These are phyloP conservation scores for Fusarium sp. DNA, from an alignment of 2,329 filamentous ascomycete species.

Conservation along the genomic window DNA sequence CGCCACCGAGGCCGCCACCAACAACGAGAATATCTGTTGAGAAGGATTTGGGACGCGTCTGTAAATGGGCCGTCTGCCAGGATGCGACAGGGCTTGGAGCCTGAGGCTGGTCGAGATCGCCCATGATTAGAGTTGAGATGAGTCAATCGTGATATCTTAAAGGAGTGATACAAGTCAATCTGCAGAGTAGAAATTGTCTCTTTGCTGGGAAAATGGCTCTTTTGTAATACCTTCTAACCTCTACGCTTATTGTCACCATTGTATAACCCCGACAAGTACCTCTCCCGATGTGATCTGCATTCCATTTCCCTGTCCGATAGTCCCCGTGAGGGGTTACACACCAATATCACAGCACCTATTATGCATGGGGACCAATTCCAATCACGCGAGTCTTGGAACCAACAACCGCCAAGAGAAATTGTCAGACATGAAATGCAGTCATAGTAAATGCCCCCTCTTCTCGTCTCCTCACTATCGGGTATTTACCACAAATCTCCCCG, in stretches of 20 bases:
- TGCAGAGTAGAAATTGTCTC: background rate
- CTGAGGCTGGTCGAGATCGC: slow-evolving; percentile 5
- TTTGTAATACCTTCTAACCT: slow-evolving; percentile 16
- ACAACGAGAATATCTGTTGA: slow-evolving; percentile 44
- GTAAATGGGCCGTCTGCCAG: slow-evolving; percentile 17
- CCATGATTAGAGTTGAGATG: slow-evolving; percentile 20
- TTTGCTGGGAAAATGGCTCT: background rate
- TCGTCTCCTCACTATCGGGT: slow-evolving; percentile 22
- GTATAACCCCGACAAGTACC: background rate
- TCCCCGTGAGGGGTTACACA: slow-evolving; percentile 38
- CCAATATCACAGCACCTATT: background rate
- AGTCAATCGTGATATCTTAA: too few relatives aligned
- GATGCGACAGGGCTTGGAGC: background rate
- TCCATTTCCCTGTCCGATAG: slow-evolving; percentile 22
- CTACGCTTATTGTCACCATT: background rate
- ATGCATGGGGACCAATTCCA: slow-evolving; percentile 9
- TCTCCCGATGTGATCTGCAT: slow-evolving; percentile 1
- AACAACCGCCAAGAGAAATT: slow-evolving; percentile 15
- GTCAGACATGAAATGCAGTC: background rate
- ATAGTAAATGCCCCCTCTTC: background rate
- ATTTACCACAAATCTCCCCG: slow-evolving; percentile 30
- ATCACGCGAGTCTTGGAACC: slow-evolving; percentile 3
- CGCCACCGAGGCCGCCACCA: slow-evolving; percentile 46
- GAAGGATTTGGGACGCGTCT: slow-evolving; percentile 14
- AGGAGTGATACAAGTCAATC: background rate